Base-by-base conservation (phyloP, 2,329 filamentous ascomycete genomes). In the Aspergillus quadrilineatus region DNA sequence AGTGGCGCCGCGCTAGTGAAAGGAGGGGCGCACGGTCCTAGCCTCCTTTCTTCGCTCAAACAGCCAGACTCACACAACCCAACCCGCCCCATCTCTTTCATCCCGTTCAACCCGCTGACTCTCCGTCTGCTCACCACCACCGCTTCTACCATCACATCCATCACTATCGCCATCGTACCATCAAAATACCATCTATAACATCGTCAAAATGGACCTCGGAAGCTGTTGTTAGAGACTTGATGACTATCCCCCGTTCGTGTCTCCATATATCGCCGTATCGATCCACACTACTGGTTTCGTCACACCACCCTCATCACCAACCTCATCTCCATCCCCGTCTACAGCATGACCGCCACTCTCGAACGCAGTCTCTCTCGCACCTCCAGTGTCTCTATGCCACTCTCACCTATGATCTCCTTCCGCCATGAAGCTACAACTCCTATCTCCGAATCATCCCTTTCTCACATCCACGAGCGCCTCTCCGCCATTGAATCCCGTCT, bases 401-500 rank as follows among this genome's bases (percentile, higher is more conserved):
- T 71, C 28, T 73, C 71, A 37, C 72, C 72, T 32, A 65, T 67
- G 45, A 61, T 73, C 28, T 73, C 72, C 5, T 61, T 72, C 36
- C 63, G 67, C 53, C 65, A 66, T 55, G 73, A 75, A 58, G 59
- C 66, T 4, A 71, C 73, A 22, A 70, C 73, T 26, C 68, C 72
- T 43, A 57, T 67, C 32, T 67, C 71, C 39, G 73, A 76, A 51
- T 66, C 69, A 26, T 66, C 72, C 49, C 63, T 75, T n/a, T 62
- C 63, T 29, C 65, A 72, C 53, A 65, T 75, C 56, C 68, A 75
- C 60, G 73, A 75, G 53, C 73, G 73, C 28, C 63, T 76, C 26
- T 72, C 70, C 54, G 66, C 71, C 36, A 66, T 76, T 8, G 73
- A 75, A 44, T 71, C 73, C 4, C 71, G 69, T 48, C 62, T 76